Base-by-base conservation (phyloP, 257 asterid species). In the Anisodus tanguticus region DNA sequence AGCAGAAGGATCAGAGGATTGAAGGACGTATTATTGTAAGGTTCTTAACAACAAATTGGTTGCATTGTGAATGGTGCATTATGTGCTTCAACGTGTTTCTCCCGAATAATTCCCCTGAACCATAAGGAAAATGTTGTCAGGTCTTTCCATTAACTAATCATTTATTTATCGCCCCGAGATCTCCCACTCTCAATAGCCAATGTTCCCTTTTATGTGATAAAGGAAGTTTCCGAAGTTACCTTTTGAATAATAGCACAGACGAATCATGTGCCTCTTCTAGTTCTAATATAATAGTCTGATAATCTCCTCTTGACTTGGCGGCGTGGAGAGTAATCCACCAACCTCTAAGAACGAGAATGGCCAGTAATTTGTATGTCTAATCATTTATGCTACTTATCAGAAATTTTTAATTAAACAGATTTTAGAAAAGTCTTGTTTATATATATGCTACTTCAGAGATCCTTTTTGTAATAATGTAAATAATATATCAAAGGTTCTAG, bases 1-100 rank as follows among this genome's bases (percentile, higher is more conserved):
- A 91, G 91, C 93, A 91, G 91, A 91, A 91, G 87, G 94, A 91
- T 91, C 82, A 85, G 86, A 86, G 93, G 84, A 91, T 91, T 59
- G 93, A 91, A 81, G 93, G 94, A 66, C 90, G 94, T 13, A 90
- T 91, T 4, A 91, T 91, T 81, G 85, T 82, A 82, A 68, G 81
- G 17, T 76, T 49, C 41, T 74, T n/a, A 11, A 0, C 59, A 22
- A 1, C 10, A 3, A 19, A 2, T 8, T 76, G 26, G 6, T 76
- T 7, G 45, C 22, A 26, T 3, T 51, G 81, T 7, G 35, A 31
- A 31, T 31, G 35, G 35, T 31, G 35, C 45, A 41, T 41, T 57
- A 13, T 17, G 17, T 15, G 35, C 35, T 31, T 31, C 35, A 31
- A 31, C 35, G 35, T 31, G 62, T 57, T 57, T 76, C 69, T 53